Conservation (phyloP, 2,329 filamentous ascomycete genomes). For the Neonectria ditissima region DNA sequence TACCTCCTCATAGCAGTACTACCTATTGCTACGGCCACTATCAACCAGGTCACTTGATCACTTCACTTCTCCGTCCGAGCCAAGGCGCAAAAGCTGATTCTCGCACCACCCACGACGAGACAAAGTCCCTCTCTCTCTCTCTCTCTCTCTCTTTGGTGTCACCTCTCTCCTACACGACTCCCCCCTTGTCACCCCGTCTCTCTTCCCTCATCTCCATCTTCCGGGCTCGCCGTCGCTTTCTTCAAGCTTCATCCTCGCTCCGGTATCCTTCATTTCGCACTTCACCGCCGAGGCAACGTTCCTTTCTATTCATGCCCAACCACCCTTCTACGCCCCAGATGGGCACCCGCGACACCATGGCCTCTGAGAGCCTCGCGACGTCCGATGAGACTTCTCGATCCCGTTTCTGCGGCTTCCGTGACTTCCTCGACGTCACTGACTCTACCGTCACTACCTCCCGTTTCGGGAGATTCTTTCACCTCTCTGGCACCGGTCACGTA, state of each 20-base stretch:
- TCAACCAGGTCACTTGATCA: background rate
- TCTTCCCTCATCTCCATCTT: background rate
- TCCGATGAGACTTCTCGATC: slow-evolving; percentile 36
- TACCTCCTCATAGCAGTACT: too few relatives aligned
- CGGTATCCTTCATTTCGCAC: background rate
- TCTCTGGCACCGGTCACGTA: slow-evolving; percentile 77
- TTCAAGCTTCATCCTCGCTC: background rate
- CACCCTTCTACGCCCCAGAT: slow-evolving; percentile 27
- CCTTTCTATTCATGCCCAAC: slow-evolving; percentile 26
- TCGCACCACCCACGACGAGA: slow-evolving; percentile 2
- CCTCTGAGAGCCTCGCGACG: background rate
- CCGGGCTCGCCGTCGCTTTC: background rate
- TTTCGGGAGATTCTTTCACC: slow-evolving; percentile 72
- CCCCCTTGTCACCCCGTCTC: background rate
- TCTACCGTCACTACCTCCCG: slow-evolving; percentile 54
- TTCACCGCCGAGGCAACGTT: background rate
- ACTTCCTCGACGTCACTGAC: slow-evolving; percentile 52
- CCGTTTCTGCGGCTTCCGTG: slow-evolving; percentile 49
- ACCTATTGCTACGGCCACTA: too few relatives aligned
- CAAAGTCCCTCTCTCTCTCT: background rate
- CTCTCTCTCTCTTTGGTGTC: slow-evolving; percentile 32
- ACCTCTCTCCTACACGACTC: slow-evolving; percentile 19
- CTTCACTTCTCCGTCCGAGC: background rate
- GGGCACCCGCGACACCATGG: slow-evolving; percentile 13
- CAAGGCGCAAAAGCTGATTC: background rate